phyloP scores from a whole-genome alignment of 768 basidiomycete genomes.

The Mycena filopes region DNA sequence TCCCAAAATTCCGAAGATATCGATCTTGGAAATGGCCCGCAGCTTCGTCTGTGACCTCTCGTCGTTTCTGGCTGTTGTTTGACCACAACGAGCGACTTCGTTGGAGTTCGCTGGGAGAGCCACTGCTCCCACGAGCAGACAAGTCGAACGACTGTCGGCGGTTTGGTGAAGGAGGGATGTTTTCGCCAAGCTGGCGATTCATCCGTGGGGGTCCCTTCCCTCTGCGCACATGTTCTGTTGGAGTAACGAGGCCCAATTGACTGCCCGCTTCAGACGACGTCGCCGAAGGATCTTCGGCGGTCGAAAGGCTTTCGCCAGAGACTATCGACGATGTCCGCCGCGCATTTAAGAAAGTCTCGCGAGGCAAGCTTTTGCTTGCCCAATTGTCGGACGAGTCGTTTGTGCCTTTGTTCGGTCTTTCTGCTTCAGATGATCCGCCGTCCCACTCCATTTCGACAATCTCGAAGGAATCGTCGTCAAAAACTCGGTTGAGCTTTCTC shows the following conservation, averaged over 20 bases:
- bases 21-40: slow-evolving; percentile 34
- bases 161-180: slow-evolving; percentile 34
- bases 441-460: slow-evolving; percentile 1
- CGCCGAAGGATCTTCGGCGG: slow-evolving; percentile 5
- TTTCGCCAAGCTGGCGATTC: slow-evolving; percentile 36
- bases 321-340: slow-evolving; percentile 18
- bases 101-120: slow-evolving; percentile 29
- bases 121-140: slow-evolving; percentile 3
- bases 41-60: slow-evolving; percentile 13
- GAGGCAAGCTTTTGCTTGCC: slow-evolving; percentile 1
- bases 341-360: neutral
- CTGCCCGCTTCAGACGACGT: slow-evolving; percentile 23
- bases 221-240: slow-evolving; percentile 22
- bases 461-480: slow-evolving; percentile 44
- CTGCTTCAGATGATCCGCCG: neutral
- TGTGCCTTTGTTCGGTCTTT: neutral
- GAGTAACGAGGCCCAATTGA: slow-evolving; percentile 12
- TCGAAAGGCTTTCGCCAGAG: slow-evolving; percentile 13
- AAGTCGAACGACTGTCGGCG: slow-evolving; percentile 21
- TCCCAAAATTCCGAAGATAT: slow-evolving; percentile 37
- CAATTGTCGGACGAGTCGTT: neutral
- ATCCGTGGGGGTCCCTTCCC: slow-evolving; percentile 15
- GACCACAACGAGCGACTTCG: slow-evolving; percentile 45
- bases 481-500: slow-evolving; percentile 55
- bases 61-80: slow-evolving; percentile 20